A percentile compares a stretch with the other conserved stretches of the same genome.
Conservation (phyloP, 78 protist species). For the Goniomonas avonlea region DNA sequence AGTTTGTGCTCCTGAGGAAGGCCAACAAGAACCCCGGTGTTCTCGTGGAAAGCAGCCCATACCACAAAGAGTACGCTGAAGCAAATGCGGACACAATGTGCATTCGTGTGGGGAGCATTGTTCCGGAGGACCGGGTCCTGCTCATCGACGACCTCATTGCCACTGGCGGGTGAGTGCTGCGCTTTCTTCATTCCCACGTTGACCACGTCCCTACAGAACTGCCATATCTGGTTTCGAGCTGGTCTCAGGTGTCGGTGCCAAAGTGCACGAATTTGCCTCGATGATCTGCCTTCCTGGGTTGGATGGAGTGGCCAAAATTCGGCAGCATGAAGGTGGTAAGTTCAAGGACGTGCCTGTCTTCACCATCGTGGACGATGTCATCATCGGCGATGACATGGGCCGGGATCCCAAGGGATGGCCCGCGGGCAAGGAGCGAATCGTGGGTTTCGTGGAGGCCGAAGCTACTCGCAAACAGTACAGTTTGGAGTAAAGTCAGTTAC, state of each 20-base stretch:
- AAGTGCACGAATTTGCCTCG: constrained; percentile 17
- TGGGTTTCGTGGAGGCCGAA: too few relatives aligned
- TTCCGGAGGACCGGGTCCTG: constrained; percentile 14
- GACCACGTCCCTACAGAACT: neutral
- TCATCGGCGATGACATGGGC: neutral
- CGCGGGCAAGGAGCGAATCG: neutral
- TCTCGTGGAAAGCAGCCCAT: neutral
- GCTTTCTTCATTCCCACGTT: neutral
- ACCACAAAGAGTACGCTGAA: constrained; percentile 31
- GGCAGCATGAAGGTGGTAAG: neutral
- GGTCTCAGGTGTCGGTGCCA: constrained; percentile 2
- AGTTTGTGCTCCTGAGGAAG: constrained; percentile 30
- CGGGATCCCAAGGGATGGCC: constrained; percentile 23
- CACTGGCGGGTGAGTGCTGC: constrained; percentile 17
- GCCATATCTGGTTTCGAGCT: constrained; percentile 35
- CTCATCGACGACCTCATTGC: constrained; percentile 44
- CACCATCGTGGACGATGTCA: constrained; percentile 10
- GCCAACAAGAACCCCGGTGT: constrained; percentile 33
- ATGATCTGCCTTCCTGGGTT: neutral
- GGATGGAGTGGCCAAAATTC: constrained; percentile 26
- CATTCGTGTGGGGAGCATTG: constrained; percentile 5
- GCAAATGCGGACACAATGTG: constrained; percentile 14
- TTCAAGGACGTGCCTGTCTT: constrained; percentile 37
- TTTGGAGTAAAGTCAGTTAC: too few relatives aligned
- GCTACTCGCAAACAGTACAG: too few relatives aligned